These are phyloP conservation scores for Gossypium thurberi DNA, from an alignment of 345 rosid species.

Conservation along the genomic window DNA sequence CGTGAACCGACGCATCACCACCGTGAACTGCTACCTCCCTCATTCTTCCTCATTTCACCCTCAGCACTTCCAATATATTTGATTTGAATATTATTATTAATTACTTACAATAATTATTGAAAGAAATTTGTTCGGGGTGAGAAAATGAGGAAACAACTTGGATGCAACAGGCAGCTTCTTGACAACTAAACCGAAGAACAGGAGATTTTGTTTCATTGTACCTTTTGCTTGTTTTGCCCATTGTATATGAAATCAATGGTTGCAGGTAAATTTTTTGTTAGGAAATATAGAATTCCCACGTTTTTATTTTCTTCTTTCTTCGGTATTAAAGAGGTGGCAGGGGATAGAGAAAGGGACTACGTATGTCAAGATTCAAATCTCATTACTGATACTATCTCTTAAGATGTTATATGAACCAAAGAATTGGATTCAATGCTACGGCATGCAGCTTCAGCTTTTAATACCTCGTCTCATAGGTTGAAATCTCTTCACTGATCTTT, in stretches of 20 bases:
- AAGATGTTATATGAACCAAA: not conserved
- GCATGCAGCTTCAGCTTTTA: not conserved
- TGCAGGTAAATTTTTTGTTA: not conserved
- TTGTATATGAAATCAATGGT: not conserved
- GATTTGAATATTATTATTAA: too few species aligned
- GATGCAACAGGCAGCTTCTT: not conserved
- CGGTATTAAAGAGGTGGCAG: not conserved
- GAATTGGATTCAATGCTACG: too few species aligned
- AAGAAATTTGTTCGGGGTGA: not conserved
- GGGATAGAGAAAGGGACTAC: not conserved
- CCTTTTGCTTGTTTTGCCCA: not conserved
- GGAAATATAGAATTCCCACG: not conserved
- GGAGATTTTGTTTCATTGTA: not conserved
- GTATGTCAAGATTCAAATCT: not conserved
- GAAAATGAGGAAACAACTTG: not conserved
- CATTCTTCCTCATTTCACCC: too few species aligned
- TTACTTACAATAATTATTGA: not conserved
- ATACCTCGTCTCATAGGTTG: not conserved
- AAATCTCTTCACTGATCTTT: not conserved
- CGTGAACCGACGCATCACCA: too few species aligned
- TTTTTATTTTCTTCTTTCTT: too few species aligned
- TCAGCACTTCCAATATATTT: too few species aligned
- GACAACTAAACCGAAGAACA: not conserved
- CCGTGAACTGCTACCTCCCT: too few species aligned
- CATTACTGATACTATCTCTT: too few species aligned